A percentile compares a stretch with the other conserved stretches of the same genome.
These are phyloP conservation scores for Petunia hybrid DNA, from an alignment of 305 asterid species.

Conservation along the genomic window DNA sequence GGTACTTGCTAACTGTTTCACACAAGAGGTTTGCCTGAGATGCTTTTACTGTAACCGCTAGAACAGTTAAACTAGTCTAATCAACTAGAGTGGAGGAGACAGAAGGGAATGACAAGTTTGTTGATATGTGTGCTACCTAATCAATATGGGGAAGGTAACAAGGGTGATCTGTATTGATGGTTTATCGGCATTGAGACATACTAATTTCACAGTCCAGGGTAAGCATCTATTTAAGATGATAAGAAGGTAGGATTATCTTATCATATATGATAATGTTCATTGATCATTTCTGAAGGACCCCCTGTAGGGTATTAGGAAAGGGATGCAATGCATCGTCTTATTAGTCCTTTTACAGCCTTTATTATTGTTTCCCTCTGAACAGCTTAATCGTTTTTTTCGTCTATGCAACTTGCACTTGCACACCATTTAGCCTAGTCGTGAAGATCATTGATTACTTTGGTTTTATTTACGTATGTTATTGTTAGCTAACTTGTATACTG, in stretches of 20 bases:
- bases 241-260: neutral
- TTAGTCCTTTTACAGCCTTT: neutral
- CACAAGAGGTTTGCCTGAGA: neutral
- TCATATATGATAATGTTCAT: neutral
- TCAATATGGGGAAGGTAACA: neutral
- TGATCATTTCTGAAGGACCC: neutral
- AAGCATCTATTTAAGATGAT: neutral
- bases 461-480: neutral
- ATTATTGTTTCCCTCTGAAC: neutral
- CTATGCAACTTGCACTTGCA: neutral
- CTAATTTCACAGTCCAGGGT: neutral
- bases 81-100: neutral
- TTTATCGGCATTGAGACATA: neutral
- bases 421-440: conserved; percentile 6
- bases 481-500: neutral
- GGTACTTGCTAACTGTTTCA: neutral
- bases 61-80: conserved; percentile 7
- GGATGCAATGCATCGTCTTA: conserved; percentile 7
- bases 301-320: neutral
- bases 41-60: neutral
- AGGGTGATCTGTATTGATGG: neutral
- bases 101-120: neutral
- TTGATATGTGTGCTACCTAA: neutral
- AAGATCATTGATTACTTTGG: neutral
- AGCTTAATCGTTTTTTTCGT: neutral